Conservation (phyloP, 1,139 yeast species). For the Zygoascus hellenicus region DNA sequence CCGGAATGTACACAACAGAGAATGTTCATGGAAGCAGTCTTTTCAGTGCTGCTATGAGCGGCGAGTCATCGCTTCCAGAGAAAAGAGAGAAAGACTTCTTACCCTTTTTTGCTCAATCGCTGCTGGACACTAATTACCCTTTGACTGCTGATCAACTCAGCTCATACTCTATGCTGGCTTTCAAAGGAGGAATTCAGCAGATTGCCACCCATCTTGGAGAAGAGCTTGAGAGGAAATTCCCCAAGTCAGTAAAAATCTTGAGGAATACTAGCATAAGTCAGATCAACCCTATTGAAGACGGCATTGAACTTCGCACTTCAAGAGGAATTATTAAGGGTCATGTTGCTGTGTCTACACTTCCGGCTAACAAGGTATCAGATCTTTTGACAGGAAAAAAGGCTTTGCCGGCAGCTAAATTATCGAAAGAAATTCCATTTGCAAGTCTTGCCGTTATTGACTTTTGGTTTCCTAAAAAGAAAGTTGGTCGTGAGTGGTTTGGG, state of each 20-base stretch:
- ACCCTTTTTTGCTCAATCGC: slow-evolving; percentile 26
- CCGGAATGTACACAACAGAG: slow-evolving; percentile 49
- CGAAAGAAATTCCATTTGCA: slow-evolving; percentile 25
- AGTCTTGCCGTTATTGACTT: slow-evolving; percentile 35
- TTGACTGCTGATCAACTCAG: slow-evolving; percentile 16
- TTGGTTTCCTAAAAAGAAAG: slow-evolving; percentile 26
- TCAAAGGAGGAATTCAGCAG: slow-evolving; percentile 30
- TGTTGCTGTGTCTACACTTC: slow-evolving; percentile 29
- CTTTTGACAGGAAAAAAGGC: slow-evolving; percentile 15
- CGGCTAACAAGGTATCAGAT: slow-evolving; percentile 23
- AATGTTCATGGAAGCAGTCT: slow-evolving; percentile 52
- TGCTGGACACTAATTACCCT: slow-evolving; percentile 19
- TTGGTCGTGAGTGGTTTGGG: slow-evolving; percentile 64
- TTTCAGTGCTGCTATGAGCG: slow-evolving; percentile 37
- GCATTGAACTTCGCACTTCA: slow-evolving; percentile 14
- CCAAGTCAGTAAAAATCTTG: slow-evolving; percentile 42
- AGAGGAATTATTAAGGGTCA: slow-evolving; percentile 18
- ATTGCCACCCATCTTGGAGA: slow-evolving; percentile 32
- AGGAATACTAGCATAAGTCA: slow-evolving; percentile 23
- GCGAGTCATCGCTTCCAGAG: slow-evolving; percentile 27
- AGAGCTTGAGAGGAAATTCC: slow-evolving; percentile 35
- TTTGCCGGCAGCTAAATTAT: slow-evolving; percentile 16
- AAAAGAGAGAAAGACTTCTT: slow-evolving; percentile 24
- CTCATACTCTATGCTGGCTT: slow-evolving; percentile 27
- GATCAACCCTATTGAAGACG: slow-evolving; percentile 15